Base-by-base conservation (phyloP, 345 rosid species). In the Eutrema japonicum region DNA sequence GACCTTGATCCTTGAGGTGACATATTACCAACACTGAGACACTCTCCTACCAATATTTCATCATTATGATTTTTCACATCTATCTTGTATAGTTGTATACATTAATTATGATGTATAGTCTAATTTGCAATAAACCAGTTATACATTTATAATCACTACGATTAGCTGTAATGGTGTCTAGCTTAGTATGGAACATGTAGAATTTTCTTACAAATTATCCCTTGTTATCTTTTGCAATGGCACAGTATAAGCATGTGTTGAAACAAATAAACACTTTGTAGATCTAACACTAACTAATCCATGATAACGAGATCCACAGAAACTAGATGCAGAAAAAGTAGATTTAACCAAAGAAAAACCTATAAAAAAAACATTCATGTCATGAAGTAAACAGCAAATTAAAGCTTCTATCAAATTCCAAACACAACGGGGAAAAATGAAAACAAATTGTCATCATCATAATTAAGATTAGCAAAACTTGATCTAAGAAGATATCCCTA, bases 401-500 rank as follows among this genome's bases (percentile, higher is more conserved):
- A 22, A 62, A 37, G 37, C 18, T 54, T 70, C 37, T 47, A 70
- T 14, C 71, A 71, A 58, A 57, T 13, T 41, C 30, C 55, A 51
- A 65, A 71, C 16, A 65, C 12, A 65, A 57, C 45, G 50, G 26
- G 26, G n/a, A 58, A 64, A 61, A 53, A 27, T 55, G 7, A 10
- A 54, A 54, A 36, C 26, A 40, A 58, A 68, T 9, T 68, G 64
- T 75, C 58, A 53, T 75, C 58, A 62, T 64, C 53, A 38, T 47
- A 70, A 70, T 77, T 50, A 50, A 77, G 68, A 77, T 65, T 77
- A 77, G 72, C 80, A 77, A 77, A 71, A 55, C 57, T 77, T 71
- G 41, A 57, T 71, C 72, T 71, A 71, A 71, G 9, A 70, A 64
- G 42, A 77, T 70, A 55, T 42, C 56, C 71, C 80, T 70, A 70